phyloP scores from a whole-genome alignment of 768 basidiomycete species.

The Phlebiopsis flavidoalba region DNA sequence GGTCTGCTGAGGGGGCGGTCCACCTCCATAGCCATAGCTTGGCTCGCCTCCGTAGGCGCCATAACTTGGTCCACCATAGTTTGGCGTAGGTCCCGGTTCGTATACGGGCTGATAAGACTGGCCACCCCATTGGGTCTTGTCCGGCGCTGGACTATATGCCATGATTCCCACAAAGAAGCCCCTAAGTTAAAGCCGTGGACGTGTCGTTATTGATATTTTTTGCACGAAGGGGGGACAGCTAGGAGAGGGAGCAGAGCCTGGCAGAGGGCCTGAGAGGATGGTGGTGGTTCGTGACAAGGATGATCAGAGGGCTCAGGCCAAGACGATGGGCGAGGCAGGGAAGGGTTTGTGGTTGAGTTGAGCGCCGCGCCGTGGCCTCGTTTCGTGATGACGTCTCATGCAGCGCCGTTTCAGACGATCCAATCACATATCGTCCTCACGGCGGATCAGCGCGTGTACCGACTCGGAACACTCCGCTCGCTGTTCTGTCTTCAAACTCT shows the following conservation, averaged over 20 bases:
- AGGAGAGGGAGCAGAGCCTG: neutral
- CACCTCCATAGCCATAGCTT: neutral
- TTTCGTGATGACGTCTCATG: constrained; percentile 1
- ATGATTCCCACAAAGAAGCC: neutral
- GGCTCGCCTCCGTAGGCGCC: neutral
- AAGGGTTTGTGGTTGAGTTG: neutral
- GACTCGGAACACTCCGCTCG: neutral
- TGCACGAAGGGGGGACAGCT: neutral
- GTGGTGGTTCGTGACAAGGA: constrained; percentile 1
- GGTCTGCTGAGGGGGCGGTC: neutral
- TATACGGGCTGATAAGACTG: constrained; percentile 9
- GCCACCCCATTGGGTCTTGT: constrained; percentile 2
- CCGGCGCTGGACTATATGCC: neutral
- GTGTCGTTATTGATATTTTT: neutral
- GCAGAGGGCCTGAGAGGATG: neutral
- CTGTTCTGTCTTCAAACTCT: too few relatives aligned
- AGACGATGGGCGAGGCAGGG: neutral
- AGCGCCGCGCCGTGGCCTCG: constrained; percentile 1
- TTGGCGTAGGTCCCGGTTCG: constrained; percentile 2
- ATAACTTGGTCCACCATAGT: constrained; percentile 8
- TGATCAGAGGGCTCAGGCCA: neutral
- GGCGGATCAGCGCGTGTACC: neutral
- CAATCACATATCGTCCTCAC: neutral
- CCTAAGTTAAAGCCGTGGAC: neutral
- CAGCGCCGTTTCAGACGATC: neutral